These are phyloP conservation scores for Digitaria exilis DNA, from an alignment of 202 grass and related monocot genomes.

Conservation along the genomic window DNA sequence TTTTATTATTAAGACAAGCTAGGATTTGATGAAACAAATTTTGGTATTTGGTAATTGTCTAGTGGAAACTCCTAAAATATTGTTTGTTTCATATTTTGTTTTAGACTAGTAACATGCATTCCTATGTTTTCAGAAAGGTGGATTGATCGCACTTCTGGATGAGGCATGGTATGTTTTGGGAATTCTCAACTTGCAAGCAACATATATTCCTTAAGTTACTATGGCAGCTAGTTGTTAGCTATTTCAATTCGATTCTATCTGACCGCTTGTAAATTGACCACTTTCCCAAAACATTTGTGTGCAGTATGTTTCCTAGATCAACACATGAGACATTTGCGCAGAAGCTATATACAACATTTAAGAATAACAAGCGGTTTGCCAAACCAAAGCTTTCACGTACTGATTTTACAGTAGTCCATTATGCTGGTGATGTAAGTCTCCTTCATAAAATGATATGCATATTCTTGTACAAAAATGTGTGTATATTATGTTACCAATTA, in stretches of 20 bases:
- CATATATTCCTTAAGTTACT: slow-evolving; percentile 28
- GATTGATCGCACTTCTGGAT: slow-evolving; percentile 95
- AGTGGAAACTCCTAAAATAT: slow-evolving; percentile 2
- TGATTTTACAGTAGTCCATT: slow-evolving; percentile 95
- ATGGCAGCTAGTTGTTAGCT: slow-evolving; percentile 23
- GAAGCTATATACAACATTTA: slow-evolving; percentile 92
- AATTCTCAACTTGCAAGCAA: slow-evolving; percentile 27
- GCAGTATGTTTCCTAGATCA: slow-evolving; percentile 99
- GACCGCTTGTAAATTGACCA: slow-evolving; percentile 41
- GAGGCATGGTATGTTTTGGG: slow-evolving; percentile 92
- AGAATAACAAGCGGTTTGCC: slow-evolving; percentile 84
- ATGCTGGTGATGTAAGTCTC: slow-evolving; percentile 92
- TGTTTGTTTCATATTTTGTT: slow-evolving; percentile 21
- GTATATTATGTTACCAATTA: slow-evolving; percentile 24
- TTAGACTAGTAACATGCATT: slow-evolving; percentile 43
- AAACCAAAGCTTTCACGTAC: slow-evolving; percentile 99
- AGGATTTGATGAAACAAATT: slow-evolving; percentile 7
- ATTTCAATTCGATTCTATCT: slow-evolving; percentile 35
- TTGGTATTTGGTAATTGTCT: slow-evolving; percentile 25
- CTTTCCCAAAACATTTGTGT: slow-evolving; percentile 32
- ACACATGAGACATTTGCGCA: slow-evolving; percentile 99
- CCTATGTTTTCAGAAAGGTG: slow-evolving; percentile 89
- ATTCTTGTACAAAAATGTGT: slow-evolving; percentile 31
- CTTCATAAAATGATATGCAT: slow-evolving; percentile 28
- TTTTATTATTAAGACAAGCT: slow-evolving; percentile 32